Conservation (phyloP, 225 moss, liverwort and hornwort species). For the Bryoerythrophyllum caledonicum region DNA sequence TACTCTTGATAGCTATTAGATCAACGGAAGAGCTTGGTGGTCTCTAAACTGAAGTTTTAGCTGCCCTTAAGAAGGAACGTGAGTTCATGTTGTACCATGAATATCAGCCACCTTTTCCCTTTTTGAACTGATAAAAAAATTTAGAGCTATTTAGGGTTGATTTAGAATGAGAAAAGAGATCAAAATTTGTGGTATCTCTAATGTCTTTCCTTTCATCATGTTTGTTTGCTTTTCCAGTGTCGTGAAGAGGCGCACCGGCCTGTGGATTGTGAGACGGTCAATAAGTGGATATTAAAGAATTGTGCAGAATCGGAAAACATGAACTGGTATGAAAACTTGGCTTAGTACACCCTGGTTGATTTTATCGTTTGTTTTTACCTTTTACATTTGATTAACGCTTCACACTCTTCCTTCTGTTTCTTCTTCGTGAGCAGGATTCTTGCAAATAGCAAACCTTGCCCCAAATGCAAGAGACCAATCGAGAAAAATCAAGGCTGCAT, state of each 20-base stretch:
- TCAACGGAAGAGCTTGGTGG: too few relatives aligned
- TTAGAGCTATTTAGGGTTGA: too few relatives aligned
- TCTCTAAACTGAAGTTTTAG: too few relatives aligned
- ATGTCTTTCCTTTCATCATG: background rate
- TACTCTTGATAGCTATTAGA: too few relatives aligned
- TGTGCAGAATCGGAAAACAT: slow-evolving; percentile 95
- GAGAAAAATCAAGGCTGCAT: slow-evolving; percentile 99
- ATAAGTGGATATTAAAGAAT: slow-evolving; percentile 86
- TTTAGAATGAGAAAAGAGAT: too few relatives aligned
- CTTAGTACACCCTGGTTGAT: background rate
- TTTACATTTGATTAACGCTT: background rate
- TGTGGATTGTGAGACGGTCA: slow-evolving; percentile 91
- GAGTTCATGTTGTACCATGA: too few relatives aligned
- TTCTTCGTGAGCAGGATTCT: slow-evolving; percentile 60
- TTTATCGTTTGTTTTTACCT: background rate
- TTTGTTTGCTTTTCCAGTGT: slow-evolving; percentile 44
- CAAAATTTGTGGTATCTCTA: too few relatives aligned
- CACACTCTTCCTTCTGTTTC: background rate
- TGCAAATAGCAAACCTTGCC: slow-evolving; percentile 93
- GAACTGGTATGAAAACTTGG: slow-evolving; percentile 65
- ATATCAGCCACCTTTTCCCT: too few relatives aligned
- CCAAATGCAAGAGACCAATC: slow-evolving; percentile 94
- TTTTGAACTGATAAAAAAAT: too few relatives aligned
- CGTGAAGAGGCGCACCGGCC: slow-evolving; percentile 95
- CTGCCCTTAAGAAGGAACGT: too few relatives aligned